phyloP scores from a whole-genome alignment of 805 yeast genomes.

The Myxozyma vanderwaltii region DNA sequence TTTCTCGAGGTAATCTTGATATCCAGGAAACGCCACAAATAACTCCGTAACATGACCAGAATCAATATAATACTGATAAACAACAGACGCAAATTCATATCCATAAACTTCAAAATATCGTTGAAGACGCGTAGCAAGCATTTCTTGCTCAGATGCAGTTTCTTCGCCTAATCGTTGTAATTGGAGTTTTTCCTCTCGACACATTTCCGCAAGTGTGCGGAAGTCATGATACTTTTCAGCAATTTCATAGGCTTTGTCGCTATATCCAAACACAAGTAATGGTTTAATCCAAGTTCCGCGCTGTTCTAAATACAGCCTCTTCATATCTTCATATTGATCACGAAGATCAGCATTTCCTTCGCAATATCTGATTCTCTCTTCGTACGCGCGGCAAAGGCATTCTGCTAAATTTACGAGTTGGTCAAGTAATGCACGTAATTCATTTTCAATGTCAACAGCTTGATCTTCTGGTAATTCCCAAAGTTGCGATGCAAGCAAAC shows the following conservation, averaged over 20 bases:
- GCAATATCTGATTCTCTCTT: slow-evolving; percentile 30
- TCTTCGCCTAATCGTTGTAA: slow-evolving; percentile 5
- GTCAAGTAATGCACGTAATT: slow-evolving; percentile 26
- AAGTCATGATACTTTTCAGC: slow-evolving; percentile 70
- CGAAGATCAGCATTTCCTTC: slow-evolving; percentile 3
- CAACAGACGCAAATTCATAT: slow-evolving; percentile 64
- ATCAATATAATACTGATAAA: slow-evolving; percentile 61
- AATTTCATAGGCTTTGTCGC: slow-evolving; percentile 58
- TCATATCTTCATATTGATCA: slow-evolving; percentile 25
- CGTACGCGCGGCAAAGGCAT: slow-evolving; percentile 46
- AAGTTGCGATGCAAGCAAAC: slow-evolving; percentile 22
- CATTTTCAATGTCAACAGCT: slow-evolving; percentile 20
- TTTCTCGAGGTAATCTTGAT: slow-evolving; percentile 51
- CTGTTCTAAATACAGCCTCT: slow-evolving; percentile 37
- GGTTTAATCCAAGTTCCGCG: slow-evolving; percentile 60
- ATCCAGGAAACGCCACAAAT: slow-evolving; percentile 59
- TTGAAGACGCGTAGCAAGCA: slow-evolving; percentile 29
- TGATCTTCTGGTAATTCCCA: slow-evolving; percentile 22
- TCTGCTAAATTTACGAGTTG: slow-evolving; percentile 47
- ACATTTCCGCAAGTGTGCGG: slow-evolving; percentile 59
- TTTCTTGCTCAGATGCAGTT: slow-evolving; percentile 14
- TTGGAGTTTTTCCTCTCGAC: slow-evolving; percentile 27
- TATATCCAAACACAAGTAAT: slow-evolving; percentile 54
- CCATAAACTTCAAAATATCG: slow-evolving; percentile 63
- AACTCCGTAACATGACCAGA: slow-evolving; percentile 56